Conservation (phyloP, 2,329 filamentous ascomycete genomes). For the Paraphoma sp. region DNA sequence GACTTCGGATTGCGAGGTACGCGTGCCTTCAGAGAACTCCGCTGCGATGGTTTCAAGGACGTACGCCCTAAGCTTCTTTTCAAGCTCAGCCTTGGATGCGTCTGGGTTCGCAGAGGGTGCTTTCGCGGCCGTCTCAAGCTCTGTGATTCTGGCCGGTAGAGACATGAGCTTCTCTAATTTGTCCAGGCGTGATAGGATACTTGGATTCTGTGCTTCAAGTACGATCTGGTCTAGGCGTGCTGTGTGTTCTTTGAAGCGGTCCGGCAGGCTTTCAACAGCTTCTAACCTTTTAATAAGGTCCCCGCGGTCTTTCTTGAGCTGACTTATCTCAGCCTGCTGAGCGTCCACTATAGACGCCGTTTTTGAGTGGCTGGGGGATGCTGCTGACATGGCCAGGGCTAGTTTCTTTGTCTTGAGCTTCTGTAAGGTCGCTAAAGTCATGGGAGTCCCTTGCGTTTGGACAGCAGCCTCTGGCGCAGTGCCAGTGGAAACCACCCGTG, state of each 20-base stretch:
- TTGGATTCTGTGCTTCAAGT: not conserved
- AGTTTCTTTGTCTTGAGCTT: slow-evolving; percentile 8
- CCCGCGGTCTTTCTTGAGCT: slow-evolving; percentile 10
- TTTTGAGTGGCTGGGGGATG: too few species aligned
- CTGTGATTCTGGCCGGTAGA: not conserved
- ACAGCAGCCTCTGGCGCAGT: not conserved
- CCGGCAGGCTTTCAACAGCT: not conserved
- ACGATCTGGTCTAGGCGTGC: not conserved
- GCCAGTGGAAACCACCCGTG: not conserved
- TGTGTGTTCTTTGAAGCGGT: not conserved
- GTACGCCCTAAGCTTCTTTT: not conserved
- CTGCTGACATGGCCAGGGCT: slow-evolving; percentile 5
- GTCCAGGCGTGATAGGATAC: not conserved
- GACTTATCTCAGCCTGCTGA: slow-evolving; percentile 8
- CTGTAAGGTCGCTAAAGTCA: slow-evolving; percentile 9
- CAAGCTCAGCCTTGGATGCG: not conserved
- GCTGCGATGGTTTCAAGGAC: not conserved
- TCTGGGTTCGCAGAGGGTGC: not conserved
- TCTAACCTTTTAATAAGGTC: not conserved
- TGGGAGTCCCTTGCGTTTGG: not conserved
- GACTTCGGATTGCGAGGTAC: not conserved
- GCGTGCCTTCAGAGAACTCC: not conserved
- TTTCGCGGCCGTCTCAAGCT: not conserved
- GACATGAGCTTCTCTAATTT: not conserved
- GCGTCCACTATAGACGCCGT: not conserved